phyloP scores from a whole-genome alignment of 257 asterid genomes.

The Cynanchum wilfordii region DNA sequence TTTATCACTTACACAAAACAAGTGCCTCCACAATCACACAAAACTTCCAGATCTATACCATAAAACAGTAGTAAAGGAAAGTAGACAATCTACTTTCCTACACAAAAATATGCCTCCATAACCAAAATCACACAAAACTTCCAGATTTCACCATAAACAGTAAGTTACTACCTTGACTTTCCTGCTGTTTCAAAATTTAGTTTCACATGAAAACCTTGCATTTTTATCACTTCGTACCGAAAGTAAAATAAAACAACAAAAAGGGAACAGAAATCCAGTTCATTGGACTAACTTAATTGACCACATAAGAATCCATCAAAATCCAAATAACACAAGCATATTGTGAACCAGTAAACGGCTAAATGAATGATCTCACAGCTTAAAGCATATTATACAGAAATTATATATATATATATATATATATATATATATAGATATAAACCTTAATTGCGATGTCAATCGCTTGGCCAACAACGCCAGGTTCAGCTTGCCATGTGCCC shows the following conservation, averaged over 20 bases:
- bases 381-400: not conserved
- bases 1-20: no score
- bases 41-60: no score
- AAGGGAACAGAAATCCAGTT: not conserved
- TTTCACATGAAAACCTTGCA: not conserved
- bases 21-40: no score
- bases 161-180: not conserved
- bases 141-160: not conserved
- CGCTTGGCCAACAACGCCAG: constrained; percentile 51
- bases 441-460: constrained; percentile 50
- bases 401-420: no score
- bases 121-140: not conserved
- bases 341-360: not conserved
- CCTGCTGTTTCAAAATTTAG: not conserved
- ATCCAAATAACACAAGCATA: not conserved
- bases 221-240: not conserved
- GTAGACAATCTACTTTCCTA: not conserved
- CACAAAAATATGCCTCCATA: not conserved
- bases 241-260: not conserved
- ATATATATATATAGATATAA: no score
- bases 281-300: not conserved
- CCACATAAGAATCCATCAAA: not conserved
- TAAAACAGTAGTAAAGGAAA: not conserved
- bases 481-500: constrained; percentile 61
- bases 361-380: no score